Evolutionary conservation across 2,329 filamentous ascomycete species (phyloP).

Genomic region (Pseudopyricularia javanii): DNA sequence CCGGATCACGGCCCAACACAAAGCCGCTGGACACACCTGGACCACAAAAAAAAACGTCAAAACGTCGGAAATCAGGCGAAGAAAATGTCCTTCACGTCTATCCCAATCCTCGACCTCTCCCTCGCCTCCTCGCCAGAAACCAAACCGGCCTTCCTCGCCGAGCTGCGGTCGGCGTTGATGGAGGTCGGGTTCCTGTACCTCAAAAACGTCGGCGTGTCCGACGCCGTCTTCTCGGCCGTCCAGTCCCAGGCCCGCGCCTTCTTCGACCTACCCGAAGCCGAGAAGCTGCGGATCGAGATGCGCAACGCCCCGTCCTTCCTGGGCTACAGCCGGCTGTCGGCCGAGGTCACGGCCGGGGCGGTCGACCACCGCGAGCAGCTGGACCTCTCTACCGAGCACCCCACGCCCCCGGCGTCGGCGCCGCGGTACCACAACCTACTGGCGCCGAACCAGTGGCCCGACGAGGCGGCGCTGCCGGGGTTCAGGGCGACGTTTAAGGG

Average conservation of each 20-base stretch:
- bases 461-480: conserved; percentile 43
- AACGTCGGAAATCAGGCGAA: too few relatives aligned
- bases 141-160: conserved; percentile 59
- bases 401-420: conserved; percentile 41
- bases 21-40: too few relatives aligned
- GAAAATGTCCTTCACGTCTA: conserved; percentile 56
- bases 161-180: conserved; percentile 64
- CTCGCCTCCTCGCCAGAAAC: conserved; percentile 48
- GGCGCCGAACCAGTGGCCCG: conserved; percentile 73
- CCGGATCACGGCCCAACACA: too few relatives aligned
- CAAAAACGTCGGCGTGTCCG: conserved; percentile 63
- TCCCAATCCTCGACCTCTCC: conserved; percentile 69
- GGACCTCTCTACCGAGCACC: conserved; percentile 71
- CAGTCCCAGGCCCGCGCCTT: conserved; percentile 58
- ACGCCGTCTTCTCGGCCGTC: conserved; percentile 51
- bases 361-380: conserved; percentile 79
- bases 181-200: conserved; percentile 86
- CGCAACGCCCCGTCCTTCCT: conserved; percentile 62
- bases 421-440: conserved; percentile 66
- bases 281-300: conserved; percentile 68
- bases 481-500: conserved; percentile 60
- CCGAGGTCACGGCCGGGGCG: conserved; percentile 60
- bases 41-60: too few relatives aligned
- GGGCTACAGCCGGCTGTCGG: conserved; percentile 53
- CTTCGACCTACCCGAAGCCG: conserved; percentile 62